Evolutionary conservation across 257 asterid species (phyloP), one percentile per base, ranked within the genome.

Genomic region (Gardenia jasminoides): DNA sequence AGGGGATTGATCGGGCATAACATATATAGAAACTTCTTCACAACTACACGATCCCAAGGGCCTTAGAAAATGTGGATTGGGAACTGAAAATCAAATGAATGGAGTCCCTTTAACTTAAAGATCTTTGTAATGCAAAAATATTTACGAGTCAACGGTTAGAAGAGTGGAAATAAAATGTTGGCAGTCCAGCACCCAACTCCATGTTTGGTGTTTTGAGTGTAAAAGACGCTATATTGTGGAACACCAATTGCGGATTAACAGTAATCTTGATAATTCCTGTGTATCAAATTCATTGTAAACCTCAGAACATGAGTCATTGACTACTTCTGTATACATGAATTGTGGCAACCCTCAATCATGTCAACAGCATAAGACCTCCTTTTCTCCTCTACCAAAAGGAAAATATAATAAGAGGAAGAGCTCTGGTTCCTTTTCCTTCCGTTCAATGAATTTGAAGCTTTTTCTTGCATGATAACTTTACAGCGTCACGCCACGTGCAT

Each of bases 231-330:
- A 77, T 20, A 24, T 77, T 48, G 8, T 77, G 50, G 52, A 77
- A 50, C 80, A 67, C 80, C 36, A 77, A 50, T 67, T 67, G 80
- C 8, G 54, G 80, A 52, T 52, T 77, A 77, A 67, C 46, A 76
- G 65, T 76, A 41, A 13, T 65, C 31, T 36, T 30, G 22, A 76
- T 64, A 76, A 46, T 44, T 16, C 50, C 10, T 10, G 28, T 7
- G 9, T 17, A 62, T 76, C 62, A 44, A 33, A 44, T 76, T 3
- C 30, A 10, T 54, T 31, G 26, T 46, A 58, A 76, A 76, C 76
- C 76, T 30, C 62, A 28, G 64, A 48, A 72, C 36, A 33, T 41
- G 79, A 47, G n/a, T 66, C 28, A 36, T 36, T 31, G 24, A 66
- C 72, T 65, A 36, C 41, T 67, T 66, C 17, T 10, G 50, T 47